Conservation (phyloP, 441 rosid genomes). For the Erodium chrysanthum region DNA sequence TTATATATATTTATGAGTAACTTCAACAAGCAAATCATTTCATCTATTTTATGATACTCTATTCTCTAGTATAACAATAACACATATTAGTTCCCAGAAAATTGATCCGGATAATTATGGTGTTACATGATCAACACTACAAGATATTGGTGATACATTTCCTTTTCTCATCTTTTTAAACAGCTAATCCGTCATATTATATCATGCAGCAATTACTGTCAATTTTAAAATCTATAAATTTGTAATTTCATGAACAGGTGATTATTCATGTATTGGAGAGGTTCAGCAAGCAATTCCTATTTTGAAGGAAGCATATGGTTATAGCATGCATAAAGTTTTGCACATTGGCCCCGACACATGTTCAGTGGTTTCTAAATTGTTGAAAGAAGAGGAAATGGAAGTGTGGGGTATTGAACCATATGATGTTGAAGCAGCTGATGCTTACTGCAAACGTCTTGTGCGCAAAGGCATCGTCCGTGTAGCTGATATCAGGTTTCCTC, state of each 20-base stretch:
- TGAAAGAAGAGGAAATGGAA: conserved; percentile 32
- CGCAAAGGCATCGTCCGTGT: conserved; percentile 32
- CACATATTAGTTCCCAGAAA: neutral
- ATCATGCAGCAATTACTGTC: neutral
- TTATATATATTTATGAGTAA: too few species aligned
- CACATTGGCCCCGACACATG: conserved; percentile 40
- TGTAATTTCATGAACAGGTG: conserved; percentile 20
- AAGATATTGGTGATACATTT: neutral
- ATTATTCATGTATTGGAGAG: conserved; percentile 28
- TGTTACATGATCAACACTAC: neutral
- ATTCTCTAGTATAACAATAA: neutral
- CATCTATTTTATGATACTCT: neutral
- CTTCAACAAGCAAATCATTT: neutral
- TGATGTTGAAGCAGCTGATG: conserved; percentile 33
- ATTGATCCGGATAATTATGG: neutral
- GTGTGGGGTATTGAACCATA: conserved; percentile 45
- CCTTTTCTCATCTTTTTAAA: neutral
- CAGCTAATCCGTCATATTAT: too few species aligned
- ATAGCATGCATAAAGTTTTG: conserved; percentile 31
- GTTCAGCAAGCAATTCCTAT: conserved; percentile 29
- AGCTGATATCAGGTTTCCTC: conserved; percentile 37
- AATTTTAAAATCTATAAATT: neutral
- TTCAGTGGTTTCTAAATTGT: conserved; percentile 30
- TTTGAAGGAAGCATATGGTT: conserved; percentile 33
- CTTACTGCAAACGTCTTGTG: conserved; percentile 32